Base-by-base conservation (phyloP, 805 yeast species). In the Scheffersomyces amazonensis region DNA sequence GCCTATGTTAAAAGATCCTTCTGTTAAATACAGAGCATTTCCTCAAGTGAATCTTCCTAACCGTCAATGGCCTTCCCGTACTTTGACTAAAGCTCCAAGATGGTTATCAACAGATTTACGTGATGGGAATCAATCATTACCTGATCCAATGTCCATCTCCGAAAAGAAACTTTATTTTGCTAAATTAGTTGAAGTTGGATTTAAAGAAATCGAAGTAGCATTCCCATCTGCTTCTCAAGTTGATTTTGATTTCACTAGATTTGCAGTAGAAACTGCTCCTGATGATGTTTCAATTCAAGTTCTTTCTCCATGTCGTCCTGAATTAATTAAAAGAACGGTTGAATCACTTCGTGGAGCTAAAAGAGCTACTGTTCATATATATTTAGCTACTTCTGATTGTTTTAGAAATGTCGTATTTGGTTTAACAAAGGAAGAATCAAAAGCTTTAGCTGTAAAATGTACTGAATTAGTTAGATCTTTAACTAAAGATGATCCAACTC, bases 71-170 rank as follows among this genome's bases (percentile, higher is more conserved):
- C 95, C 95, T 1, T 53, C 69, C 25, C 71, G 71, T 41, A 61
- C 73, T 12, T 56, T 86, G 40, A 66, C 65, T 35, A 75, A 75
- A 54, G 76, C 89, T 3, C 95, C 95, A 16, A 69, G 93, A 48
- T 85, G 93, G 93, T 67, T 86, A 33, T 81, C 90, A 16, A 85
- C 95, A 3, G 95, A 86, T 54, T 70, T 85, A 44, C 75, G 95
- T 52, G 95, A 85, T 55, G 95, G 95, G 22, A 85, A 85, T 61
- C 93, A 85, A 64, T 81, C 90, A 5, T 71, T 85, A 48, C 91
- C 93, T 0, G 93, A 85, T 54, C 95, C 93, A 37, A 85, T 85
- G 95, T 71, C 83, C n/a, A 69, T 83, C 31, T 81, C 68, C n/a
- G 90, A 85, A 52, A 85, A 85, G 63, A 80, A 80, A 53, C 76